Evolutionary conservation across 345 rosid species (phyloP).

Genomic region (Euclidium syriacum): DNA sequence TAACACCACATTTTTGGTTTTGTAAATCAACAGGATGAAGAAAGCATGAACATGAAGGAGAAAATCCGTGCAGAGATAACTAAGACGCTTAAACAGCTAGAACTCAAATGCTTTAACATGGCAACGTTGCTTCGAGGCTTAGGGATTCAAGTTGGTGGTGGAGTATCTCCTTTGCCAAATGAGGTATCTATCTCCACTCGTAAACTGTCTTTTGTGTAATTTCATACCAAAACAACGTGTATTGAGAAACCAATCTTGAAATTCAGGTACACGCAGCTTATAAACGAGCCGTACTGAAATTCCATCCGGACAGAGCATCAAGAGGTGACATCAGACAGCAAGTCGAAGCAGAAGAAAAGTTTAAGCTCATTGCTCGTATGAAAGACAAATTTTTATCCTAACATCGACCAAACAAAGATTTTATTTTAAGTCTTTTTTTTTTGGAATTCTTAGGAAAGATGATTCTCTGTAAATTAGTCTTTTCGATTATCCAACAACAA

Average conservation of each 20-base stretch:
- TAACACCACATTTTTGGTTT: conserved; percentile 1
- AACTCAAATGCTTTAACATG: conserved; percentile 54
- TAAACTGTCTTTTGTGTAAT: neutral
- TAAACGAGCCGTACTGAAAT: conserved; percentile 63
- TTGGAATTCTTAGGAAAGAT: neutral
- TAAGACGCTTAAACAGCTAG: conserved; percentile 57
- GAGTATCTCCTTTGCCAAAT: conserved; percentile 40
- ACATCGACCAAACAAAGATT: neutral
- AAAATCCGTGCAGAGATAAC: conserved; percentile 49
- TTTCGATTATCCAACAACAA: conserved; percentile 1
- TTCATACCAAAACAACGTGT: neutral
- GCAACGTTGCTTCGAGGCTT: conserved; percentile 71
- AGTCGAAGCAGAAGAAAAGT: conserved; percentile 89
- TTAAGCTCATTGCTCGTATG: conserved; percentile 84
- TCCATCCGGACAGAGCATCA: conserved; percentile 83
- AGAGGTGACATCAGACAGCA: conserved; percentile 60
- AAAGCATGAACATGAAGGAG: conserved; percentile 70
- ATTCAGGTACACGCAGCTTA: conserved; percentile 73
- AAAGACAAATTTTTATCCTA: conserved; percentile 53
- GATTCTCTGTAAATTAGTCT: conserved; percentile 18
- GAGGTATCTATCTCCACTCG: conserved; percentile 38
- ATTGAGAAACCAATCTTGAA: neutral
- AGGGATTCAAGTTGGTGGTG: conserved; percentile 60
- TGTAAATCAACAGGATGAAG: conserved; percentile 57
- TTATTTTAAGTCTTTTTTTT: neutral